A percentile compares a stretch with the other conserved stretches of the same genome.
phyloP scores from a whole-genome alignment of 305 asterid species.

The Withania somnifera region DNA sequence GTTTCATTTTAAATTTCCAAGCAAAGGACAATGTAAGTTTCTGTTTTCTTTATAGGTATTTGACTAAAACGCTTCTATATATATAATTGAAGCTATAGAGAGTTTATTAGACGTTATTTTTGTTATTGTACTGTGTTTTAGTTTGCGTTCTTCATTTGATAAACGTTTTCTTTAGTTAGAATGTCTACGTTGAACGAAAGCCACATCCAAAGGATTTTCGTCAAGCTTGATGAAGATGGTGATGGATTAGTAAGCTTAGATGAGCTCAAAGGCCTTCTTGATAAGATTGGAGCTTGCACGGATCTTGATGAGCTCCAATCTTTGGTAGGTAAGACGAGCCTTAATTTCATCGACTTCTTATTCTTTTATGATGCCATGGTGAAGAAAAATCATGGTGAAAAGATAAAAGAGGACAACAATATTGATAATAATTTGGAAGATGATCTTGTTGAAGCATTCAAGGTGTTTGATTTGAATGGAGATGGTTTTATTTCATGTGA shows the following conservation, averaged over 20 bases:
- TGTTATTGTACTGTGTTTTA: background rate
- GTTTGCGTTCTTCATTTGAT: background rate
- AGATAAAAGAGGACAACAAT: background rate
- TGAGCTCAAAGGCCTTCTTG: conserved; percentile 37
- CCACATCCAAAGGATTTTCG: conserved; percentile 29
- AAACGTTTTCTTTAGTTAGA: background rate
- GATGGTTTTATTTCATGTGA: conserved; percentile 52
- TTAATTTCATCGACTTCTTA: conserved; percentile 27
- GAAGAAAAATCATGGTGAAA: conserved; percentile 8
- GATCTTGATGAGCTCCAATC: conserved; percentile 27
- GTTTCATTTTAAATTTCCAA: background rate
- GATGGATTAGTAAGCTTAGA: conserved; percentile 40
- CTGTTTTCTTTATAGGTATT: background rate
- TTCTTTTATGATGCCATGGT: conserved; percentile 34
- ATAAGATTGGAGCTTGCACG: conserved; percentile 14
- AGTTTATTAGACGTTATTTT: background rate
- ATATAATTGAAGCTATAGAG: background rate
- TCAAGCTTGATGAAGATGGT: conserved; percentile 28
- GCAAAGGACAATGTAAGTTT: background rate
- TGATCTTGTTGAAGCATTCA: conserved; percentile 11
- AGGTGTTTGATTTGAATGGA: conserved; percentile 42
- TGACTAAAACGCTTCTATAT: background rate
- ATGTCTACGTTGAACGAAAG: background rate
- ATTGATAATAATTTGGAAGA: background rate
- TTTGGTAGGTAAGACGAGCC: conserved; percentile 22